Evolutionary conservation across 768 basidiomycete genomes (phyloP), one percentile per base, ranked within the genome.

Genomic region (Leccinum obscurum): DNA sequence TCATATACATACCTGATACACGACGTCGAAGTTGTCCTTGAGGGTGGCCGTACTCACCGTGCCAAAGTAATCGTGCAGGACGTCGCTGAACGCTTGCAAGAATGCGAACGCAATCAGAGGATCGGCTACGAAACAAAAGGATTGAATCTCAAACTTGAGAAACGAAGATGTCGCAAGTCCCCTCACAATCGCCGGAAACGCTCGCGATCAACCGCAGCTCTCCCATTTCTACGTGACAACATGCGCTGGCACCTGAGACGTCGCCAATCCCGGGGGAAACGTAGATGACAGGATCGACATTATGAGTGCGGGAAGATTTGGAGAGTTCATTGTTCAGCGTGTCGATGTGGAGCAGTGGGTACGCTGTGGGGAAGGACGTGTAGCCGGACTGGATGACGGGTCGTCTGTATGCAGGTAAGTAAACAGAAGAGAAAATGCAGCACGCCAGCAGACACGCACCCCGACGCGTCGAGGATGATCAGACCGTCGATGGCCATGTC

Each of bases 381-480:
- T 95, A 97, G 44, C 90, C 90, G 32, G 94, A 94, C 76, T 94
- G 92, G 64, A 95, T 91, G 64, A 97, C 90, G 26, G 94, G 87
- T 51, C 85, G 83, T 57, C 85, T 88, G 63, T n/a, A 61, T 52
- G 44, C 57, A 37, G 32, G 44, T 64, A 41, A 68, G 61, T 53
- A 48, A 44, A 24, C 2, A 14, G 52, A 22, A 35, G 15, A 51
- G 46, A 24, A 51, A 0, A 32, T 26, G 35, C 6, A 28, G 26
- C 26, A 28, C 26, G 26, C 26, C 26, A 28, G 26, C 26, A 26
- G 44, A 39, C 52, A 80, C 87, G 70, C 64, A 90, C 90, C 89
- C 88, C 63, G 83, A 77, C 64, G 79, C 81, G 75, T 93, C 91
- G 59, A 93, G 77, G 58, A 93, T 85, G 65, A 93, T 92, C 56